Evolutionary conservation across 208 protist genomes (phyloP).

Genomic region (Trypanosoma scelopori): DNA sequence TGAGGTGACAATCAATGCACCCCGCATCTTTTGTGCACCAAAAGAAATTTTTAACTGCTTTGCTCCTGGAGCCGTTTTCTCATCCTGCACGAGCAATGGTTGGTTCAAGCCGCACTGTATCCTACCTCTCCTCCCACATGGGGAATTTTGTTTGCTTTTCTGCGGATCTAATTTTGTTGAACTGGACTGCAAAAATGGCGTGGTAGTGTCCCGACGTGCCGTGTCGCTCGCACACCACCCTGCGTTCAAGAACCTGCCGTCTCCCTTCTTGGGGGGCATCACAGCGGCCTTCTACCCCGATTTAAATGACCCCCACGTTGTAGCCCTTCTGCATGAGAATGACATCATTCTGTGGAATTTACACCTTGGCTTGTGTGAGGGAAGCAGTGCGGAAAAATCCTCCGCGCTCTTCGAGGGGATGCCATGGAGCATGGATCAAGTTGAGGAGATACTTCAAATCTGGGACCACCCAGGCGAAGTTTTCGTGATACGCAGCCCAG

Average conservation of each 20-base stretch:
- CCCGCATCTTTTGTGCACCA: conserved; percentile 20
- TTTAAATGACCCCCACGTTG: conserved; percentile 23
- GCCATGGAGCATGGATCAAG: conserved; percentile 35
- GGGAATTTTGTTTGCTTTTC: conserved; percentile 44
- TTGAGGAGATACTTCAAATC: conserved; percentile 47
- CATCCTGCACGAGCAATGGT: conserved; percentile 10
- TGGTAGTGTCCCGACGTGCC: conserved; percentile 22
- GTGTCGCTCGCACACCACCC: conserved; percentile 30
- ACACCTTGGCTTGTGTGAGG: conserved; percentile 5
- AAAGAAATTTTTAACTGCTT: conserved; percentile 19
- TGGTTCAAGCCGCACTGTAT: conserved; percentile 47
- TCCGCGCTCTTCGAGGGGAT: conserved; percentile 33
- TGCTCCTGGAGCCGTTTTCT: conserved; percentile 28
- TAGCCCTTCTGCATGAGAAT: conserved; percentile 51
- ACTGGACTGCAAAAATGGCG: conserved; percentile 23
- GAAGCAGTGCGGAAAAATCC: conserved; percentile 18
- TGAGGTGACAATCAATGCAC: conserved; percentile 26
- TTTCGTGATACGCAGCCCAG: conserved; percentile 27
- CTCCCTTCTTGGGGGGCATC: conserved; percentile 56
- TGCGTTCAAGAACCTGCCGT: conserved; percentile 51
- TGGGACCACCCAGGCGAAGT: conserved; percentile 39
- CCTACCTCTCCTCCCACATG: conserved; percentile 39
- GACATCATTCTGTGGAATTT: conserved; percentile 65
- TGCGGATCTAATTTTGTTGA: conserved; percentile 58
- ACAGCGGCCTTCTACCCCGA: conserved; percentile 68